Evolutionary conservation across 2,329 filamentous ascomycete species (phyloP).

Genomic region (Spiromastix sp.): DNA sequence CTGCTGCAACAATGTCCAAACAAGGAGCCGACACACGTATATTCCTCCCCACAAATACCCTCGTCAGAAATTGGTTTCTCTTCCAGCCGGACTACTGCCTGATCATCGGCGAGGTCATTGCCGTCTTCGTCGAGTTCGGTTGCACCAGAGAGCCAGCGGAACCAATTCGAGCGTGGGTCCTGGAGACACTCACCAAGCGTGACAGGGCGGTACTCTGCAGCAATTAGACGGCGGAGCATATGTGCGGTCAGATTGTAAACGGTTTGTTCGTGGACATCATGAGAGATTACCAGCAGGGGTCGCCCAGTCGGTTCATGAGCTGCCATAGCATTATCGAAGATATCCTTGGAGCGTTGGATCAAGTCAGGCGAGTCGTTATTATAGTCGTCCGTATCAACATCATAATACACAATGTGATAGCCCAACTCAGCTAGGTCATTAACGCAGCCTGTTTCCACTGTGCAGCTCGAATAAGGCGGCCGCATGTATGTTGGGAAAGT

Average conservation of each 20-base stretch:
- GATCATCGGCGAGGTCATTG: too few species aligned
- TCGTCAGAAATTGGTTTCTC: constrained; percentile 17
- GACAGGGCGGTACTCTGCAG: constrained; percentile 26
- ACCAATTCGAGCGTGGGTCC: constrained; percentile 30
- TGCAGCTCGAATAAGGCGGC: constrained; percentile 38
- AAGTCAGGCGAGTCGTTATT: constrained; percentile 26
- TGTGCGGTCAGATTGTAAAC: constrained; percentile 33
- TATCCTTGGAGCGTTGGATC: constrained; percentile 31
- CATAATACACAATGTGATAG: constrained; percentile 39
- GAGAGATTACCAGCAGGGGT: constrained; percentile 32
- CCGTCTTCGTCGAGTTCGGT: constrained; percentile 1
- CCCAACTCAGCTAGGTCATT: constrained; percentile 35
- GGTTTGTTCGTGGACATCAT: constrained; percentile 34
- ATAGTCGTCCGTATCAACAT: constrained; percentile 40
- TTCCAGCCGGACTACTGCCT: background rate
- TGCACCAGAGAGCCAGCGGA: constrained; percentile 20
- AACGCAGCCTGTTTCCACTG: constrained; percentile 26
- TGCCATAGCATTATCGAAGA: constrained; percentile 25
- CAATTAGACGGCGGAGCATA: constrained; percentile 24
- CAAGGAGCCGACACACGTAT: constrained; percentile 23
- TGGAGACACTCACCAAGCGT: constrained; percentile 35
- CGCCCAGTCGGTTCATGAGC: constrained; percentile 17
- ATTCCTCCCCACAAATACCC: constrained; percentile 25
- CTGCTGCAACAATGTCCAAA: constrained; percentile 26
- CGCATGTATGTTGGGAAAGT: constrained; percentile 44